phyloP scores from a whole-genome alignment of 805 yeast species.

The Nakazawaea pomicola region DNA sequence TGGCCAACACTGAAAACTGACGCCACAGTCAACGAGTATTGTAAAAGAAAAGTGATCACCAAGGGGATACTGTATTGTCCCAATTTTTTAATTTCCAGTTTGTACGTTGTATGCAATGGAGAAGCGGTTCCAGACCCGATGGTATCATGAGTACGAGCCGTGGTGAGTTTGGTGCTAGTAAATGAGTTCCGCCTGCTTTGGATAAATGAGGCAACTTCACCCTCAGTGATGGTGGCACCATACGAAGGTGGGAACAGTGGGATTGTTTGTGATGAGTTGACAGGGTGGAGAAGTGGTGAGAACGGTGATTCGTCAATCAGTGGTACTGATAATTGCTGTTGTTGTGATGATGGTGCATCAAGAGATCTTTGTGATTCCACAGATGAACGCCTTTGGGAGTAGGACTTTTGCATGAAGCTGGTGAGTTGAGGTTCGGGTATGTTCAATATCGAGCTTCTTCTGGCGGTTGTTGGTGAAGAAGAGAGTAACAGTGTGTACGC shows the following conservation, averaged over 20 bases:
- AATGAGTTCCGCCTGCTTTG: constrained; percentile 35
- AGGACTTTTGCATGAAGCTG: not conserved
- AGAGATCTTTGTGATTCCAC: not conserved
- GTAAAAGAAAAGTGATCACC: constrained; percentile 61
- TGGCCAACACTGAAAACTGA: constrained; percentile 75
- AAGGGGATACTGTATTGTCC: constrained; percentile 48
- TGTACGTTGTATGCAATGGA: constrained; percentile 37
- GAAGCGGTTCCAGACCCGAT: no score
- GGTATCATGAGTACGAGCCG: constrained; percentile 22
- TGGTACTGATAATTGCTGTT: no score
- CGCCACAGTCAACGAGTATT: constrained; percentile 70
- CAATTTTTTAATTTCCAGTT: constrained; percentile 35
- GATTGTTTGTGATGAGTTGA: constrained; percentile 11
- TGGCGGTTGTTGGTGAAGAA: constrained; percentile 12
- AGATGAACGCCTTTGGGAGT: not conserved
- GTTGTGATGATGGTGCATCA: no score
- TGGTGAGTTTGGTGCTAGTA: constrained; percentile 19
- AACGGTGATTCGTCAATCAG: constrained; percentile 5
- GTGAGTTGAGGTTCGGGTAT: not conserved
- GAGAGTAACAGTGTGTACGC: constrained; percentile 5
- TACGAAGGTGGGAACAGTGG: constrained; percentile 12
- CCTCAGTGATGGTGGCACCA: constrained; percentile 24
- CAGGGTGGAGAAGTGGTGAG: constrained; percentile 10
- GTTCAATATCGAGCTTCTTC: constrained; percentile 9
- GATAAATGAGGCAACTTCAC: constrained; percentile 33